phyloP scores from a whole-genome alignment of 1,284 basidiomycete species.

The Ganoderma lingzhi region DNA sequence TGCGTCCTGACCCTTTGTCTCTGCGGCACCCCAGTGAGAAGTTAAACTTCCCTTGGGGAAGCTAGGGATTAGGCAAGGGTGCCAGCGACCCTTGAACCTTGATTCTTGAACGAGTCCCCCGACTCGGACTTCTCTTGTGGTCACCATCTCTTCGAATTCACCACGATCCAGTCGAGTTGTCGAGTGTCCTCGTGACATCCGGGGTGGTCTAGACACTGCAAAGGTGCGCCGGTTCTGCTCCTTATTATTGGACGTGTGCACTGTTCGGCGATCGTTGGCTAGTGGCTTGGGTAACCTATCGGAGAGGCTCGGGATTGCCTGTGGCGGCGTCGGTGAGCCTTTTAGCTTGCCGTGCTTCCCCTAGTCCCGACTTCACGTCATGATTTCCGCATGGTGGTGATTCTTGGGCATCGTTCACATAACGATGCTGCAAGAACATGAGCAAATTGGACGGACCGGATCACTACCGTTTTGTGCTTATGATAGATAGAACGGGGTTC shows the following conservation, averaged over 20 bases:
- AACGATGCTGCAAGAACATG: background rate
- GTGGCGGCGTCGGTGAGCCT: background rate
- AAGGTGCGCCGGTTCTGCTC: no score
- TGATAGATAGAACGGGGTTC: background rate
- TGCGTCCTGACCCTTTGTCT: background rate
- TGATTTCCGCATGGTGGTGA: background rate
- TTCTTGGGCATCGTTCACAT: background rate
- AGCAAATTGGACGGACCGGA: background rate
- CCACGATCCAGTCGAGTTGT: no score
- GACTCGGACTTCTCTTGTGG: background rate
- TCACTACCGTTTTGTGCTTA: background rate
- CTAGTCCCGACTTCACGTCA: background rate
- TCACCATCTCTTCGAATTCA: no score
- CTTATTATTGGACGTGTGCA: background rate
- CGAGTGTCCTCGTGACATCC: no score
- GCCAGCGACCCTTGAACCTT: background rate
- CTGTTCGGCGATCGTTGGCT: background rate
- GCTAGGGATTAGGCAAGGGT: background rate
- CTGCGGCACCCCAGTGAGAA: background rate
- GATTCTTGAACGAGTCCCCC: background rate
- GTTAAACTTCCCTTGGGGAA: background rate
- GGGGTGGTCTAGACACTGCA: no score
- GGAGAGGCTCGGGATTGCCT: background rate
- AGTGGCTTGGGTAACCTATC: background rate
- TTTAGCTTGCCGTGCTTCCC: background rate